Conservation (phyloP, 2,329 filamentous ascomycete species). For the Trichoderma cornu-damae region DNA sequence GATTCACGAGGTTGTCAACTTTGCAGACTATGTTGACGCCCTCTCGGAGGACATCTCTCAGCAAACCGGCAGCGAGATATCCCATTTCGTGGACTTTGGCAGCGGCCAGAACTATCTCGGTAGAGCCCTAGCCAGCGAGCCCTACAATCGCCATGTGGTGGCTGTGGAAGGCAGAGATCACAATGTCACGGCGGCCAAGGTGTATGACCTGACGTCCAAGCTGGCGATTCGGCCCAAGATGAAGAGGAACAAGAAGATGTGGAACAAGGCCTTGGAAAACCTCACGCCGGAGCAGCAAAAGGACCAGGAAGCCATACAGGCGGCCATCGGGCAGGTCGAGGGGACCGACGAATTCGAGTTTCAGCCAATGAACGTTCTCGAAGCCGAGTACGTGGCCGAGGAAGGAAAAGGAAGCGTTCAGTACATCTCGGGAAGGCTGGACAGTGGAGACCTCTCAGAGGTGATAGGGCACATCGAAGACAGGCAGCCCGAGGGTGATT, state of each 20-base stretch:
- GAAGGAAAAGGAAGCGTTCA: constrained; percentile 66
- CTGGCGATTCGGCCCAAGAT: constrained; percentile 67
- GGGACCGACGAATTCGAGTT: constrained; percentile 38
- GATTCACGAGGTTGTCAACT: constrained; percentile 85
- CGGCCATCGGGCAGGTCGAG: constrained; percentile 33
- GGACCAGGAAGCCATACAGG: constrained; percentile 37
- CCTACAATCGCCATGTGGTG: constrained; percentile 81
- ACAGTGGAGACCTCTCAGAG: constrained; percentile 65
- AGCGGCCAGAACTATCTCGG: constrained; percentile 96
- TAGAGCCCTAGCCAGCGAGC: constrained; percentile 73
- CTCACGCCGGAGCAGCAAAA: constrained; percentile 31
- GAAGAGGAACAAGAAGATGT: constrained; percentile 79
- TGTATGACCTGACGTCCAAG: constrained; percentile 77
- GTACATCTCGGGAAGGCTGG: constrained; percentile 69
- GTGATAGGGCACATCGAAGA: constrained; percentile 58
- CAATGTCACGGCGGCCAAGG: constrained; percentile 80
- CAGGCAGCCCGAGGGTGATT: constrained; percentile 19
- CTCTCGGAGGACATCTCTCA: constrained; percentile 54
- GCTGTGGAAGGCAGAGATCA: constrained; percentile 83
- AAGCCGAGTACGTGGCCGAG: constrained; percentile 48
- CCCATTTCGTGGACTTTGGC: constrained; percentile 91
- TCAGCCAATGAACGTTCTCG: constrained; percentile 45
- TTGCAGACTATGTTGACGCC: constrained; percentile 73
- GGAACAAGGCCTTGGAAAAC: constrained; percentile 47
- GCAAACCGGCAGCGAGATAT: constrained; percentile 56